These are phyloP conservation scores for Talaromyces sp. DNA, from an alignment of 2,329 filamentous ascomycete genomes.

Conservation along the genomic window DNA sequence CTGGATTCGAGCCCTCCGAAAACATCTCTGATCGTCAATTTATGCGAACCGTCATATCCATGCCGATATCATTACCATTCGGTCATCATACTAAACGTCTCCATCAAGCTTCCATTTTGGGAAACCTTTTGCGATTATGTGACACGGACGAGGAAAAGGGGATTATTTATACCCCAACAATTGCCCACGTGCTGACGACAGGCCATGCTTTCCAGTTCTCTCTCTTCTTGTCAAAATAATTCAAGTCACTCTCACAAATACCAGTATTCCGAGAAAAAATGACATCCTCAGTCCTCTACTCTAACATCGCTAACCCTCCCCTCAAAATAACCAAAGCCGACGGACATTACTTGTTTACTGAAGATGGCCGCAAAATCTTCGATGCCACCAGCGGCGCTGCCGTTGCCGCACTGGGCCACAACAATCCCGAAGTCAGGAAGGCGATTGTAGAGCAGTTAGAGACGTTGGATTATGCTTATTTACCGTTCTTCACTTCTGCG, in stretches of 20 bases:
- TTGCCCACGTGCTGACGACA: too few relatives aligned
- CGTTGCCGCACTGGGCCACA: conserved; percentile 68
- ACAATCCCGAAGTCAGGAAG: conserved; percentile 56
- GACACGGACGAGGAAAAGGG: neutral
- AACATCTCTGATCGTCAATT: neutral
- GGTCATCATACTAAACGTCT: neutral
- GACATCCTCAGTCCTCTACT: conserved; percentile 2
- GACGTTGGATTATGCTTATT: conserved; percentile 47
- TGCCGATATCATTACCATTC: neutral
- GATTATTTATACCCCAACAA: neutral
- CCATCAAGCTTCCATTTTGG: neutral
- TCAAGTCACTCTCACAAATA: too few relatives aligned
- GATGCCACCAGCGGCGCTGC: conserved; percentile 70
- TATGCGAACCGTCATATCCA: neutral
- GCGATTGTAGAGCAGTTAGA: conserved; percentile 60
- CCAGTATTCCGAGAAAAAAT: neutral
- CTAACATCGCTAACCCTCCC: neutral
- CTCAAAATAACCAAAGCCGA: neutral
- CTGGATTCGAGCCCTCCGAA: neutral
- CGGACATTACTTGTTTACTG: conserved; percentile 13
- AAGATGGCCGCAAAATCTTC: conserved; percentile 54
- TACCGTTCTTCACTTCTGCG: conserved; percentile 53
- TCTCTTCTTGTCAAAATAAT: too few relatives aligned
- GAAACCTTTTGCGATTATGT: neutral
- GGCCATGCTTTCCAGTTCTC: too few relatives aligned